These are phyloP conservation scores for Fusarium sp. DNA, from an alignment of 2,329 filamentous ascomycete species.

Conservation along the genomic window DNA sequence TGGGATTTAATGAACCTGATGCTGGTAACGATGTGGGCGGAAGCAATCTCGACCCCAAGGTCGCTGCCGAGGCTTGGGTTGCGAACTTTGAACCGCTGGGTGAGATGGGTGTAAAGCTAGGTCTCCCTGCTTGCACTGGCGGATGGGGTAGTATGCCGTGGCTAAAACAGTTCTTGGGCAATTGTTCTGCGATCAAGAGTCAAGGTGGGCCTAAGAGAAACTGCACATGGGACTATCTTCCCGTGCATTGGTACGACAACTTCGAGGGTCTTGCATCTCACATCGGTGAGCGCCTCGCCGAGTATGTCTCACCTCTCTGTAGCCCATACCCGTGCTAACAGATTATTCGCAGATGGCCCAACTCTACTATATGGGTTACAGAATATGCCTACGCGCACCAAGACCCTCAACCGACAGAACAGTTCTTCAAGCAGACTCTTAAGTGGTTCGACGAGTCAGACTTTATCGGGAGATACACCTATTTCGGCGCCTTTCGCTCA, in stretches of 20 bases:
- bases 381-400: slow-evolving; percentile 74
- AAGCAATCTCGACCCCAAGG: slow-evolving; percentile 65
- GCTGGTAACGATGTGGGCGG: slow-evolving; percentile 65
- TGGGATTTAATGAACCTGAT: slow-evolving; percentile 86
- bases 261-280: slow-evolving; percentile 74
- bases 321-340: background rate
- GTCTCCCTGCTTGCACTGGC: slow-evolving; percentile 76
- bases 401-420: slow-evolving; percentile 64
- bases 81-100: slow-evolving; percentile 75
- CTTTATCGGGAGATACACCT: slow-evolving; percentile 74
- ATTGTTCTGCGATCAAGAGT: slow-evolving; percentile 68
- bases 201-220: slow-evolving; percentile 51
- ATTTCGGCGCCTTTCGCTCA: slow-evolving; percentile 79
- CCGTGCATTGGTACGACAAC: slow-evolving; percentile 74
- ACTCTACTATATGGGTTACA: slow-evolving; percentile 77
- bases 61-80: slow-evolving; percentile 75
- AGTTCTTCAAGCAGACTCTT: slow-evolving; percentile 73
- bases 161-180: slow-evolving; percentile 71
- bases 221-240: slow-evolving; percentile 71
- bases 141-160: slow-evolving; percentile 68
- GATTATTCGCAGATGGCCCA: slow-evolving; percentile 59
- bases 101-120: slow-evolving; percentile 70
- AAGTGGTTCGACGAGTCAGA: slow-evolving; percentile 69
- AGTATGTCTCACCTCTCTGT: slow-evolving; percentile 40
- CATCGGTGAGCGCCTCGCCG: slow-evolving; percentile 61